Evolutionary conservation across 2,329 filamentous ascomycete genomes (phyloP).

Genomic region (Didymella pinodella): DNA sequence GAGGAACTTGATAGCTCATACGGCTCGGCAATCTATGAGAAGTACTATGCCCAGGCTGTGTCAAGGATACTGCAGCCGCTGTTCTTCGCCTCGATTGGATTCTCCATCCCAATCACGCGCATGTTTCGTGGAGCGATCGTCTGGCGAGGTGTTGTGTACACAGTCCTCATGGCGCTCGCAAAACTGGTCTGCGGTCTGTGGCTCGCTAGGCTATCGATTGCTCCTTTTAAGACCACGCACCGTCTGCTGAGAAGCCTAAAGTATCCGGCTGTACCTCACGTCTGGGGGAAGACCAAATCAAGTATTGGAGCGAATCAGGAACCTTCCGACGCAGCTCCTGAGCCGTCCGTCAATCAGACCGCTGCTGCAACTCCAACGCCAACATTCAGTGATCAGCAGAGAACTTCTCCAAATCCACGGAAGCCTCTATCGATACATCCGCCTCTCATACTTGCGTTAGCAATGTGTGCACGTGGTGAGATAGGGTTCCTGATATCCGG

Average conservation of each 20-base stretch:
- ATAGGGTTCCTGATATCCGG: constrained; percentile 80
- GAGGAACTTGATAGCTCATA: constrained; percentile 18
- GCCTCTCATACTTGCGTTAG: constrained; percentile 68
- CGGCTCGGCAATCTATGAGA: constrained; percentile 52
- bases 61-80: constrained; percentile 70
- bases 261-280: constrained; percentile 32
- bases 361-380: background rate
- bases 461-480: constrained; percentile 81
- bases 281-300: constrained; percentile 32
- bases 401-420: constrained; percentile 32
- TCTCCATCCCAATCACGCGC: constrained; percentile 75
- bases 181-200: constrained; percentile 54
- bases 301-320: background rate
- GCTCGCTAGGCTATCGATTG: constrained; percentile 49
- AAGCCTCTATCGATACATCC: constrained; percentile 72
- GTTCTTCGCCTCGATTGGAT: constrained; percentile 80
- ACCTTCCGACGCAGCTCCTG: background rate
- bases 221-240: constrained; percentile 17
- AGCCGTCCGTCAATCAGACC: background rate
- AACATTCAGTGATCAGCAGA: constrained; percentile 15
- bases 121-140: constrained; percentile 71
- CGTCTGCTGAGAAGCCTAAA: constrained; percentile 25
- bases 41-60: constrained; percentile 57
- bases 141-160: constrained; percentile 78
- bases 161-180: constrained; percentile 70